A percentile compares a stretch with the other conserved stretches of the same genome.
These are phyloP conservation scores for Smallanthus sonchifolius DNA, from an alignment of 129 eudicot species.

Conservation along the genomic window DNA sequence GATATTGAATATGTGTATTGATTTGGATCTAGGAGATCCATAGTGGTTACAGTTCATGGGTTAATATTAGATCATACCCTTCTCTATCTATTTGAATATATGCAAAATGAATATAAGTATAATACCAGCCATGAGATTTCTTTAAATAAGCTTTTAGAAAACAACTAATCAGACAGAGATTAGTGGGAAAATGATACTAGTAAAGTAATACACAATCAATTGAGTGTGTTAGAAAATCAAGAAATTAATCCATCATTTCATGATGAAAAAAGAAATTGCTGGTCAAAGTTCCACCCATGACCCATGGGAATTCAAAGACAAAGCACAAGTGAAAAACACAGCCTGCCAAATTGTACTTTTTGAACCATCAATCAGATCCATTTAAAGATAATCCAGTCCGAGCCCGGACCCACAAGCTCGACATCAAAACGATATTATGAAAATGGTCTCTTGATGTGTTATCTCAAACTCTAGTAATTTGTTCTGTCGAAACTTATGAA, in stretches of 20 bases:
- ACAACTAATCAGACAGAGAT: neutral
- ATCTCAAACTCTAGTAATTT: neutral
- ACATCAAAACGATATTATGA: neutral
- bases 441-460: constrained; percentile 13
- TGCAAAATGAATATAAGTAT: neutral
- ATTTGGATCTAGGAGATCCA: neutral
- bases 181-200: neutral
- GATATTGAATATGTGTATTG: neutral
- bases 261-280: constrained; percentile 8
- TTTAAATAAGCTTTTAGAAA: neutral
- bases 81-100: neutral
- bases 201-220: constrained; percentile 25
- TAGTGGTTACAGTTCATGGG: neutral
- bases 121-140: neutral
- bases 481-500: neutral
- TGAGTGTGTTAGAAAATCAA: constrained; percentile 32
- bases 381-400: no score
- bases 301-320: constrained; percentile 20
- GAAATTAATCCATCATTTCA: constrained; percentile 32
- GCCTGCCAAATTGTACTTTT: neutral
- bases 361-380: neutral
- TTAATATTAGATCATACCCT: neutral
- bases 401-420: neutral
- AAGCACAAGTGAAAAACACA: constrained; percentile 1
- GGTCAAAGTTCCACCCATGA: constrained; percentile 18